phyloP scores from a whole-genome alignment of 1,284 basidiomycete species.

The Stygiomarasmius scandens region DNA sequence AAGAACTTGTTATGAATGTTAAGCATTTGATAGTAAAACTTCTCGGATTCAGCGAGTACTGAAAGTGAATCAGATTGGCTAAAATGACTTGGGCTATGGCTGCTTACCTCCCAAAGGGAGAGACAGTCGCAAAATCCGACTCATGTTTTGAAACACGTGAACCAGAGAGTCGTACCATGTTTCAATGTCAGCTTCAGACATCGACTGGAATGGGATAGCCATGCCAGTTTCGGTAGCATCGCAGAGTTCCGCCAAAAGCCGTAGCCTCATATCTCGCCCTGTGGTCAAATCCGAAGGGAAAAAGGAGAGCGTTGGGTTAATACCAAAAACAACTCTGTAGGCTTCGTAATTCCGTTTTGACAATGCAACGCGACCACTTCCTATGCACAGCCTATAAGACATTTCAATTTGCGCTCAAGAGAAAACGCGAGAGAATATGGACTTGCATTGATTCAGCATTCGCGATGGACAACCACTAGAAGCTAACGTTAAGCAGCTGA shows the following conservation, averaged over 20 bases:
- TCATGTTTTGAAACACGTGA: constrained; percentile 7
- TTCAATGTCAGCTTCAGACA: constrained; percentile 8
- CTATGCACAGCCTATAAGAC: constrained; percentile 12
- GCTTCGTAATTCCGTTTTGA: constrained; percentile 12
- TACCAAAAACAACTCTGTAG: constrained; percentile 8
- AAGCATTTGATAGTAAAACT: constrained; percentile 13
- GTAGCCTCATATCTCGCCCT: constrained; percentile 15
- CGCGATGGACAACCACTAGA: constrained; percentile 18
- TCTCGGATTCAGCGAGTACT: constrained; percentile 16
- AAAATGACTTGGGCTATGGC: not conserved
- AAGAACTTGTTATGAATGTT: not conserved
- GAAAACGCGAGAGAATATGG: not conserved
- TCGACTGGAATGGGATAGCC: constrained; percentile 6
- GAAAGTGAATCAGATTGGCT: not conserved
- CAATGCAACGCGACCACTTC: constrained; percentile 16
- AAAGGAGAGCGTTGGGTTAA: not conserved
- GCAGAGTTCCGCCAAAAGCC: constrained; percentile 15
- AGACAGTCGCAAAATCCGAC: constrained; percentile 9
- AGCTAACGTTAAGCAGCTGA: not conserved
- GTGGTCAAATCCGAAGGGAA: constrained; percentile 8
- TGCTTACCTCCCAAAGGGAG: constrained; percentile 15
- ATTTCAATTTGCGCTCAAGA: not conserved
- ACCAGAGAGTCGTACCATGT: constrained; percentile 12
- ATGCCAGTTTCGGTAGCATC: constrained; percentile 13
- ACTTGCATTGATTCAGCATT: constrained; percentile 18